Percentiles rank a stretch among this genome's conserved stretches.
Conservation (phyloP, 2,329 filamentous ascomycete genomes). For the Drechslera avenae region DNA sequence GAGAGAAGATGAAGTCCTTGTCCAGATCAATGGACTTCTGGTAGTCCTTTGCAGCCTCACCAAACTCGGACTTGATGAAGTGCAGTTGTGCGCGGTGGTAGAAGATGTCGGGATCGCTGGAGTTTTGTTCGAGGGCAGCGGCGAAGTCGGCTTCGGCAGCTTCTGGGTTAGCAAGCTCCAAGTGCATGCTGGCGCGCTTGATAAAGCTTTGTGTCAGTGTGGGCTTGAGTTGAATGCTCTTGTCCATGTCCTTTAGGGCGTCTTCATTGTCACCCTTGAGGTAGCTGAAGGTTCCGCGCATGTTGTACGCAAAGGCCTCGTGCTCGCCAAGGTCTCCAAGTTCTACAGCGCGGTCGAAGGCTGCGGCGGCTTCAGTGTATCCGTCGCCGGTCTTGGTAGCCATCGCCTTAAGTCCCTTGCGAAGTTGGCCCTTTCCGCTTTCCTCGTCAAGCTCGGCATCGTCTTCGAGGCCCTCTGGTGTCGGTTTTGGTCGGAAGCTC, state of each 20-base stretch:
- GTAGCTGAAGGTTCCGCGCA: conserved; percentile 95
- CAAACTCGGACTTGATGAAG: conserved; percentile 95
- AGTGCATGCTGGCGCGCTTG: conserved; percentile 96
- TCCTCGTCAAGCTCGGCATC: conserved; percentile 76
- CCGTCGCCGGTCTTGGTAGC: conserved; percentile 86
- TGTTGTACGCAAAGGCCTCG: conserved; percentile 92
- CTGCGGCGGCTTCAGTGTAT: conserved; percentile 83
- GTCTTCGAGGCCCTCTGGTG: conserved; percentile 82
- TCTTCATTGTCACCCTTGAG: conserved; percentile 84
- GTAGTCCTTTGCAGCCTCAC: conserved; percentile 95
- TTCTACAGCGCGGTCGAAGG: conserved; percentile 88
- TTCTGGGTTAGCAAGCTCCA: conserved; percentile 88
- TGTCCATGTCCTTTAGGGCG: conserved; percentile 84
- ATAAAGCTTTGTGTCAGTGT: conserved; percentile 94
- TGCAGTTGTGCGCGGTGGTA: conserved; percentile 98
- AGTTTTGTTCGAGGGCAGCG: conserved; percentile 81
- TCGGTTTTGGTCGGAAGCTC: conserved; percentile 86
- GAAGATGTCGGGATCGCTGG: conserved; percentile 93
- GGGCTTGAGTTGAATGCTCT: conserved; percentile 89
- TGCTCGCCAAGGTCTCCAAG: conserved; percentile 77
- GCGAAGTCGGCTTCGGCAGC: conserved; percentile 87
- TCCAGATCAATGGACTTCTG: conserved; percentile 99
- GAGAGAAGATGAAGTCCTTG: conserved; percentile 95
- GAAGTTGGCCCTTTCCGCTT: conserved; percentile 82
- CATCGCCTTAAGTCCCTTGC: conserved; percentile 80